Evolutionary conservation across 805 yeast genomes (phyloP).

Genomic region (Saccharomycopsis capsularis): DNA sequence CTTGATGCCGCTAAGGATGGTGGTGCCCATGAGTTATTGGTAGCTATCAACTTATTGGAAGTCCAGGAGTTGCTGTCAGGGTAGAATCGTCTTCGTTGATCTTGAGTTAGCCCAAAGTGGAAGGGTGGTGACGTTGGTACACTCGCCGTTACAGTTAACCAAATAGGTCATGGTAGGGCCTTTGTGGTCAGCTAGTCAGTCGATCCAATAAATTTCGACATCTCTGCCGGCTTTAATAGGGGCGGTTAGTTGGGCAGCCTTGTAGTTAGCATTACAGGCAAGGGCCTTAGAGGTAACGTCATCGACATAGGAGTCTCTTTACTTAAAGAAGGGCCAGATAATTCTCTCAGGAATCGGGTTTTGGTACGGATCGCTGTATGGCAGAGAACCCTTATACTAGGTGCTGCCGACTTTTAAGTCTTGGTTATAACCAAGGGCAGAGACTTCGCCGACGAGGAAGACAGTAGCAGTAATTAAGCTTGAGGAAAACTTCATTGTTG

Average conservation of each 20-base stretch:
- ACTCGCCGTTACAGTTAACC: slow-evolving; percentile 13
- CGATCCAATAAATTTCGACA: slow-evolving; percentile 15
- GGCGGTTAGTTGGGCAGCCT: slow-evolving; percentile 9
- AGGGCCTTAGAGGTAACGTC: slow-evolving; percentile 14
- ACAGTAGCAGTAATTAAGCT: background rate
- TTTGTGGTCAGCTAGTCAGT: slow-evolving; percentile 13
- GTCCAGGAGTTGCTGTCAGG: slow-evolving; percentile 12
- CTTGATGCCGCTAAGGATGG: slow-evolving; percentile 14
- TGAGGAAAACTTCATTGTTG: background rate
- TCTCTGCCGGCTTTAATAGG: slow-evolving; percentile 18
- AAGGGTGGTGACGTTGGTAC: background rate
- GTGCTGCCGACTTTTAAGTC: slow-evolving; percentile 5
- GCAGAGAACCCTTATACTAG: slow-evolving; percentile 1
- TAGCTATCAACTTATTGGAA: slow-evolving; percentile 11
- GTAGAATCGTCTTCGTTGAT: slow-evolving; percentile 18
- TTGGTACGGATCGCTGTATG: background rate
- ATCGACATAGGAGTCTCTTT: slow-evolving; percentile 15
- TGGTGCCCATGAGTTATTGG: slow-evolving; percentile 16
- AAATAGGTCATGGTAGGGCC: slow-evolving; percentile 20
- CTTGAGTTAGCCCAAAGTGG: slow-evolving; percentile 15
- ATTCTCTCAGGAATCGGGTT: background rate
- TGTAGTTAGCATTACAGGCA: slow-evolving; percentile 16
- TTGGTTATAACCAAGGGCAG: slow-evolving; percentile 3
- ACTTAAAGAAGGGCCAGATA: slow-evolving; percentile 7
- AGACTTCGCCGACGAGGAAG: background rate